A percentile compares a stretch with the other conserved stretches of the same genome.
phyloP scores from a whole-genome alignment of 768 basidiomycete genomes.

The Filobasidium floriforme region DNA sequence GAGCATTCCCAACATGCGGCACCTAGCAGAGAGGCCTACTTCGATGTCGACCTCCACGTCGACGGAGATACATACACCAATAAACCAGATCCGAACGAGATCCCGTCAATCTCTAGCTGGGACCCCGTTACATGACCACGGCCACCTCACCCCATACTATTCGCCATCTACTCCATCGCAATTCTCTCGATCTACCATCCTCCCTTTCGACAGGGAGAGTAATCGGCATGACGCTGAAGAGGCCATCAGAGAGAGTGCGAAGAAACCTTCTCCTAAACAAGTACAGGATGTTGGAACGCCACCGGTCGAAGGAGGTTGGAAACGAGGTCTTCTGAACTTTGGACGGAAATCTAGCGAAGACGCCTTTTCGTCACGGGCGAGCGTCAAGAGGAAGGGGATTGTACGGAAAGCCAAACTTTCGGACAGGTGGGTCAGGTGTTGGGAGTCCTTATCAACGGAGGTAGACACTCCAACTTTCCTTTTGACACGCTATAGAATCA shows the following conservation, averaged over 20 bases:
- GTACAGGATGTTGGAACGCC: background rate
- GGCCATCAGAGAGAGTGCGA: background rate
- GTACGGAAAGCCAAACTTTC: slow-evolving; percentile 17
- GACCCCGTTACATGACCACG: background rate
- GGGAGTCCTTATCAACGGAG: background rate
- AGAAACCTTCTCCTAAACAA: background rate
- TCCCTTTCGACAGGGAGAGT: slow-evolving; percentile 18
- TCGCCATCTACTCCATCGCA: slow-evolving; percentile 15
- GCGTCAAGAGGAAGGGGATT: slow-evolving; percentile 12
- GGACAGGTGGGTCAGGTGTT: slow-evolving; percentile 12
- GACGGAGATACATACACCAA: background rate
- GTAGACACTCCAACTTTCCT: no score
- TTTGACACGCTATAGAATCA: background rate
- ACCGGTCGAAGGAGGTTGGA: background rate
- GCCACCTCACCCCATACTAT: slow-evolving; percentile 2
- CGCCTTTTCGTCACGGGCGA: background rate
- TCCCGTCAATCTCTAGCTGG: background rate
- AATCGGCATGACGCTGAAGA: slow-evolving; percentile 13
- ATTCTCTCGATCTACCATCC: slow-evolving; percentile 18
- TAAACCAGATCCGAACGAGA: background rate
- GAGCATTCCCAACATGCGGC: background rate
- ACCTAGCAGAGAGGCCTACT: background rate
- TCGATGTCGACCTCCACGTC: background rate
- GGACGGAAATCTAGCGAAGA: slow-evolving; percentile 3
- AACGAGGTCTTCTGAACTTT: background rate